Conservation (phyloP, 768 basidiomycete genomes). For the Lentinus brumalis region DNA sequence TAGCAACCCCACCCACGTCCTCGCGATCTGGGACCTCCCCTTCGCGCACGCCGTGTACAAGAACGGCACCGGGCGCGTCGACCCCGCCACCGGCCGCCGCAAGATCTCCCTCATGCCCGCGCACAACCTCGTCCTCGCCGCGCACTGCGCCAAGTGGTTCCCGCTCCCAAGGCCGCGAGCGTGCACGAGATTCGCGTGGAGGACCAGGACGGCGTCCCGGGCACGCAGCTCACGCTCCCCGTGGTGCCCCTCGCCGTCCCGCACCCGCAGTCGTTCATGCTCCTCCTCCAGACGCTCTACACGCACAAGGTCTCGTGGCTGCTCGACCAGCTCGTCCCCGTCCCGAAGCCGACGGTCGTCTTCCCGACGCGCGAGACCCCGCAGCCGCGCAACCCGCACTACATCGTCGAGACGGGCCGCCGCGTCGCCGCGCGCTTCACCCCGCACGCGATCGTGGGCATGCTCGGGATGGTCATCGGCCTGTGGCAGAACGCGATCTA, state of each 20-base stretch:
- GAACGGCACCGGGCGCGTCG: neutral
- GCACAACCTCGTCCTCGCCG: slow-evolving; percentile 63
- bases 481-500: slow-evolving; percentile 73
- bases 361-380: slow-evolving; percentile 18
- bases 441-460: slow-evolving; percentile 48
- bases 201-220: slow-evolving; percentile 18
- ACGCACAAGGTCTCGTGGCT: slow-evolving; percentile 60
- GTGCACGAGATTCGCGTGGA: slow-evolving; percentile 13
- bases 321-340: slow-evolving; percentile 63
- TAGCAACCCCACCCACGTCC: slow-evolving; percentile 41
- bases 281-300: slow-evolving; percentile 70
- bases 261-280: slow-evolving; percentile 65
- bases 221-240: slow-evolving; percentile 45
- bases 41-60: slow-evolving; percentile 34
- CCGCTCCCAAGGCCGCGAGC: slow-evolving; percentile 39
- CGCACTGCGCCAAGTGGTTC: slow-evolving; percentile 60
- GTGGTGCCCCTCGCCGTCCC: slow-evolving; percentile 73
- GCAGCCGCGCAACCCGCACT: slow-evolving; percentile 24
- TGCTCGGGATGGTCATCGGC: slow-evolving; percentile 55
- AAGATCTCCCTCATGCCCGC: slow-evolving; percentile 57
- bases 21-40: slow-evolving; percentile 50
- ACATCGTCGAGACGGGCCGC: slow-evolving; percentile 24
- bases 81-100: slow-evolving; percentile 23
- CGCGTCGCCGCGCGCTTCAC: slow-evolving; percentile 29
- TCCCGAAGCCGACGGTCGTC: slow-evolving; percentile 34